These are phyloP conservation scores for Ustilago sp. DNA, from an alignment of 1,284 basidiomycete species.

Conservation along the genomic window DNA sequence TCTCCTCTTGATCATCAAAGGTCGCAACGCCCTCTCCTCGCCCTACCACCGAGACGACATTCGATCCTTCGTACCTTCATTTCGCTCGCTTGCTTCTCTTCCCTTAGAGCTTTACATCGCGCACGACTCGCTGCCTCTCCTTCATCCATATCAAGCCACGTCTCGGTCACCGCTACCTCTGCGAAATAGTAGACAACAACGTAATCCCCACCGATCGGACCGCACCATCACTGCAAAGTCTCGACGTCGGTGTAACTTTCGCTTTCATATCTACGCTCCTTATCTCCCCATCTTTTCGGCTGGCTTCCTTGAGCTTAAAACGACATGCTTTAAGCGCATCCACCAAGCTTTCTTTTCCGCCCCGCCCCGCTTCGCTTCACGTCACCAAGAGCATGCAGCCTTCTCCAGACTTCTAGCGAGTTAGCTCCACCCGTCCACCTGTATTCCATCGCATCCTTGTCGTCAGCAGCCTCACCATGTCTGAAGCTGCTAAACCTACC, in stretches of 20 bases:
- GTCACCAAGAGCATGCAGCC: neutral
- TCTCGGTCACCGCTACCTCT: neutral
- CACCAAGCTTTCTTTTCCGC: neutral
- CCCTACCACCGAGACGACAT: neutral
- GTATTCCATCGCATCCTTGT: neutral
- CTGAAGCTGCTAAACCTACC: conserved; percentile 22
- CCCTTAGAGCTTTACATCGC: neutral
- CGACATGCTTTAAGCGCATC: conserved; percentile 7
- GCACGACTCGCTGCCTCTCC: too few species aligned
- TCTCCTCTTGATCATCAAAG: too few species aligned
- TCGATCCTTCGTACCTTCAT: neutral
- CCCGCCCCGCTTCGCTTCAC: neutral
- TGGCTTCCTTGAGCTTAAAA: conserved; percentile 3
- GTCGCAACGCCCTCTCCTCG: too few species aligned
- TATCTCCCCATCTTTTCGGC: neutral
- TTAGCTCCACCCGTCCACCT: neutral
- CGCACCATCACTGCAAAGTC: neutral
- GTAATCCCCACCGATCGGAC: neutral
- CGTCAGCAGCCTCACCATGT: conserved; percentile 18
- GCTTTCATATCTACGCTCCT: conserved; percentile 2
- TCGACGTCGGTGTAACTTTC: neutral
- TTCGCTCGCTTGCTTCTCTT: neutral
- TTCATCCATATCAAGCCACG: neutral
- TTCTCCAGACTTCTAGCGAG: neutral
- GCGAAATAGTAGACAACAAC: neutral